Evolutionary conservation across 1,284 basidiomycete species (phyloP), one percentile per base, ranked within the genome.

Genomic region (Sporisorium scitamineum): DNA sequence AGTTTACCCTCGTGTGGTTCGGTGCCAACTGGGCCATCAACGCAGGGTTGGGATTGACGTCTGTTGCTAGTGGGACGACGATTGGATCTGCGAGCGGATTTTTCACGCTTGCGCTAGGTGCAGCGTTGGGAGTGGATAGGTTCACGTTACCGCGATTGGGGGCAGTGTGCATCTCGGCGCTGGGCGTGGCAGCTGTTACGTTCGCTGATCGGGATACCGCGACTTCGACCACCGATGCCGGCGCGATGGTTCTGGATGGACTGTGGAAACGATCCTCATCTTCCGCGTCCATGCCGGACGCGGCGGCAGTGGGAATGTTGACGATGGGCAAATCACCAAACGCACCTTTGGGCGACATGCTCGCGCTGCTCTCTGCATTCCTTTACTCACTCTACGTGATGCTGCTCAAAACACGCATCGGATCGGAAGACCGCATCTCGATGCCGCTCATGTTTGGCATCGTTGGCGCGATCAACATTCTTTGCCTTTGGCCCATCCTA

Each of bases 361-460:
- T 84, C 9, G 81, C 84, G 1, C 71, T 85, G 2, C 57, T 80
- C 20, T 84, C 83, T 3, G 84, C 84, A 5, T 70, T 85, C 26
- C 81, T 94, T 84, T 98, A 98, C 86, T 93, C 95, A 0, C 86
- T 94, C 54, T 99, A 99, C 86, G 92, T 97, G 37, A 92, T 93
- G 74, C 88, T 97, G 41, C 90, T 99, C 83, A 99, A 99, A 87
- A 75, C 79, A 2, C 68, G 78, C 48, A 83, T 83, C 59, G 84
- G 93, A 92, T 79, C 76, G 1, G 84, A 85, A 52, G 79, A 82
- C 42, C 75, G 78, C 48, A 80, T 81, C 47, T 75, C 77, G n/a
- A 80, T 78, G 65, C 69, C 70, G 2, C 63, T 77, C 44, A 96
- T 94, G 80, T 84, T 86, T 32, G 85, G 84, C 34, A 80, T 85